Base-by-base conservation (phyloP, 208 protist species). In the Kentomonas sorsogonicus region DNA sequence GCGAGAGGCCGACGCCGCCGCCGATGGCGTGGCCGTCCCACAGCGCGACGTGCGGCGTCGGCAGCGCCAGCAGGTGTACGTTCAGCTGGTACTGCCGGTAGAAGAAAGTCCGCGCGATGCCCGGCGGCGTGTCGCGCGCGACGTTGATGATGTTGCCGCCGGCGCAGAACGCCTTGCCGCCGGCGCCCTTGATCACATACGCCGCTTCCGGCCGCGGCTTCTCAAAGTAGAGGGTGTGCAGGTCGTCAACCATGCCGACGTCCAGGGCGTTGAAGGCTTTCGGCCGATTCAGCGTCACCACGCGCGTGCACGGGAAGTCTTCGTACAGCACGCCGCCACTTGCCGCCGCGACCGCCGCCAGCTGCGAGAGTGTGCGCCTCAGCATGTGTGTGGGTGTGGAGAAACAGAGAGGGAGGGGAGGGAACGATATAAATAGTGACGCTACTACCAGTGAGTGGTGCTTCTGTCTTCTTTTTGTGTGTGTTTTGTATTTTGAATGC, bases 21-120 rank as follows among this genome's bases (percentile, higher is more conserved):
- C 89, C 89, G 41, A 93, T 75, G 15, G 80, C 79, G 52, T 88
- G 90, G 23, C 88, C 88, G 59, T 93, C 74, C 77, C 82, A 83
- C 11, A 95, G 58, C 36, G 85, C 77, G 18, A 93, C 79, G 30
- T 93, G 74, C 11, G 66, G 61, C 16, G 70, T 73, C 3, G 62
- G 60, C 71, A 80, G 78, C 9, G 57, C 50, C 33, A 59, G 53
- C 23, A 92, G 60, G 39, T 77, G 61, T 46, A 92, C 46, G 53
- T 91, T 74, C 11, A 95, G 46, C 66, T 82, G 71, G 40, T 90
- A 92, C 67, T 90, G 71, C 39, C 57, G 30, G 50, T 79, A 78
- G 46, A 93, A 91, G 53, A 89, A 86, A 20, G 39, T 58, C 30
- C 62, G 54, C 3, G 61, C 41, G 23, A 68, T 67, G 31, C 60